Conservation (phyloP, 1,139 yeast species). For the Zhuliangozyma parablackwelliae region DNA sequence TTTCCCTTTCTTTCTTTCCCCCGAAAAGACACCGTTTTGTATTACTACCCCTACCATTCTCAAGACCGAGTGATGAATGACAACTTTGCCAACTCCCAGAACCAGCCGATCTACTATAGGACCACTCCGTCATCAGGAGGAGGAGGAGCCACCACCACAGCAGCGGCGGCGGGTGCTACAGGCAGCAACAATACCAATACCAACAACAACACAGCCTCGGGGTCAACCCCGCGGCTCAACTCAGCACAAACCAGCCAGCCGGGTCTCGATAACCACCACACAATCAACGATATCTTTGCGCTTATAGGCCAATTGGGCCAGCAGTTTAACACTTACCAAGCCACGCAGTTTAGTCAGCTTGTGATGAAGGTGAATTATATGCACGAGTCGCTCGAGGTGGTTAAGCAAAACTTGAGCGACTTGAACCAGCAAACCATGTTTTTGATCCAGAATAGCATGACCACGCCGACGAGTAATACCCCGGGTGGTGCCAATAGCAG, state of each 20-base stretch:
- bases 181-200: background rate
- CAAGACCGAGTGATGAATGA: conserved; percentile 8
- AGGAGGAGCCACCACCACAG: background rate
- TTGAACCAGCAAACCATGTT: conserved; percentile 11
- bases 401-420: conserved; percentile 10
- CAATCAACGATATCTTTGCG: conserved; percentile 12
- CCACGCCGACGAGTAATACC: background rate
- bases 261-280: conserved; percentile 2
- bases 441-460: conserved; percentile 5
- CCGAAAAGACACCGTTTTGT: too few relatives aligned
- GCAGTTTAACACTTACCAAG: conserved; percentile 17
- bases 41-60: background rate
- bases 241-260: background rate
- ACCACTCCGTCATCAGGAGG: background rate
- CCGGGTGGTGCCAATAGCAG: background rate
- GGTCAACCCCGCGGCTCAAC: background rate
- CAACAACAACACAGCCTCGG: background rate
- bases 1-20: too few relatives aligned
- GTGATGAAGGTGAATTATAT: conserved; percentile 23
- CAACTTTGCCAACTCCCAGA: conserved; percentile 7
- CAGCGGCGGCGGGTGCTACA: conserved; percentile 1
- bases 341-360: conserved; percentile 18
- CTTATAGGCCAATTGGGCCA: conserved; percentile 13
- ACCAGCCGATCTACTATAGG: conserved; percentile 8
- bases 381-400: conserved; percentile 18